Percentiles rank a stretch among this genome's conserved stretches.
These are phyloP conservation scores for Ilex aquifolium DNA, from an alignment of 257 asterid genomes.

Conservation along the genomic window DNA sequence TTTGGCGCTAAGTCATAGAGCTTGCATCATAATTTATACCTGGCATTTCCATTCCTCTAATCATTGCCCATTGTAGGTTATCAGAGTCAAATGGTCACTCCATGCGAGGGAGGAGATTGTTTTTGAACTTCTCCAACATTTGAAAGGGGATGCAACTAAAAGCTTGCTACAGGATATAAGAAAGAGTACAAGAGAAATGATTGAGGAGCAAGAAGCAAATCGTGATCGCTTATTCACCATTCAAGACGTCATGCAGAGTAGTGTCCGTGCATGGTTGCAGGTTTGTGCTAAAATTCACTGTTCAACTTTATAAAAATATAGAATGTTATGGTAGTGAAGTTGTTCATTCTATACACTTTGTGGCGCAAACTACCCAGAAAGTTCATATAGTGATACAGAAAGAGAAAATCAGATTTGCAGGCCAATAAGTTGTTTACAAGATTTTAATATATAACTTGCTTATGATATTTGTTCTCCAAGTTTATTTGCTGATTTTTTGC, in stretches of 20 bases:
- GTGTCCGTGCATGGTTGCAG: slow-evolving; percentile 94
- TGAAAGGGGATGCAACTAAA: slow-evolving; percentile 64
- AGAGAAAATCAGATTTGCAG: too few species aligned
- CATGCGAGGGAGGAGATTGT: slow-evolving; percentile 98
- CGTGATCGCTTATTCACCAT: slow-evolving; percentile 95
- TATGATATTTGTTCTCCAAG: too few species aligned
- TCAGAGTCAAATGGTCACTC: slow-evolving; percentile 94
- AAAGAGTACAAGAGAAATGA: slow-evolving; percentile 87
- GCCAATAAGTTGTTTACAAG: too few species aligned
- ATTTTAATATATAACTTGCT: too few species aligned
- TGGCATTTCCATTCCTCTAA: background rate
- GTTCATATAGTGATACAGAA: too few species aligned
- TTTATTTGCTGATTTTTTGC: too few species aligned
- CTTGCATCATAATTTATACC: too few species aligned
- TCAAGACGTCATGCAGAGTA: slow-evolving; percentile 99
- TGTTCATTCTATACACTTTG: too few species aligned
- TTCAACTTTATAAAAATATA: background rate
- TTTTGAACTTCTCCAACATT: slow-evolving; percentile 86
- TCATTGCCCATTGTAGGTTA: slow-evolving; percentile 44
- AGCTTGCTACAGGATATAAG: slow-evolving; percentile 62
- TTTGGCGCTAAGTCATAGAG: too few species aligned
- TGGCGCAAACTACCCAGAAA: too few species aligned
- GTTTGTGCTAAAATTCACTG: slow-evolving; percentile 22
- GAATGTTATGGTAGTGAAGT: too few species aligned
- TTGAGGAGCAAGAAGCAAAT: slow-evolving; percentile 98